Conservation (phyloP, 352 stramenopile genomes). For the Phytophthora citrophthora region DNA sequence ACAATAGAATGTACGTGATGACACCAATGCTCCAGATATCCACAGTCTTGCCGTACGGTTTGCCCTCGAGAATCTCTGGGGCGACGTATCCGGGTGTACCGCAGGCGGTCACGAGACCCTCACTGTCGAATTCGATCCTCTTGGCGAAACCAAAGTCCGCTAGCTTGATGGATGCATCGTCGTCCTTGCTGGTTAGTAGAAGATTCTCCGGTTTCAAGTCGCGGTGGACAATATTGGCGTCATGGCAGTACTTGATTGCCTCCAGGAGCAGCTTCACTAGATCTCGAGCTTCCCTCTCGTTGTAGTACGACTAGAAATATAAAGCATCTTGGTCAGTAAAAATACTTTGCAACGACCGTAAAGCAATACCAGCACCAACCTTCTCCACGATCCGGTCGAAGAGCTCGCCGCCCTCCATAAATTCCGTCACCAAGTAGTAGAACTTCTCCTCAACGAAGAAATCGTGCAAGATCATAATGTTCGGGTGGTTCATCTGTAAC, state of each 20-base stretch:
- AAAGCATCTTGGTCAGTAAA: slow-evolving; percentile 10
- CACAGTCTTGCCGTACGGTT: slow-evolving; percentile 81
- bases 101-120: slow-evolving; percentile 78
- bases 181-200: slow-evolving; percentile 78
- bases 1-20: slow-evolving; percentile 89
- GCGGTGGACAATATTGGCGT: slow-evolving; percentile 84
- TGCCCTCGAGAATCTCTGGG: slow-evolving; percentile 82
- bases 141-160: slow-evolving; percentile 90
- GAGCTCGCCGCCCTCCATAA: slow-evolving; percentile 93
- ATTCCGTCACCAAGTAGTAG: slow-evolving; percentile 99
- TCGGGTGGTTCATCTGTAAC: slow-evolving; percentile 88
- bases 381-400: slow-evolving; percentile 91
- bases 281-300: slow-evolving; percentile 87
- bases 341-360: slow-evolving; percentile 1
- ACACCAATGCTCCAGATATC: slow-evolving; percentile 93
- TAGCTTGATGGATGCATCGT: slow-evolving; percentile 88
- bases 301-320: slow-evolving; percentile 83
- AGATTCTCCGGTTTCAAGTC: slow-evolving; percentile 89
- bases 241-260: slow-evolving; percentile 91
- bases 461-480: slow-evolving; percentile 94
- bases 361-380: slow-evolving; percentile 35
- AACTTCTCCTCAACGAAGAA: slow-evolving; percentile 94
- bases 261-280: slow-evolving; percentile 87
- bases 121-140: slow-evolving; percentile 78
- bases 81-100: slow-evolving; percentile 86